These are phyloP conservation scores for Tolypocladium pustulatum DNA, from an alignment of 2,329 filamentous ascomycete species.

Conservation along the genomic window DNA sequence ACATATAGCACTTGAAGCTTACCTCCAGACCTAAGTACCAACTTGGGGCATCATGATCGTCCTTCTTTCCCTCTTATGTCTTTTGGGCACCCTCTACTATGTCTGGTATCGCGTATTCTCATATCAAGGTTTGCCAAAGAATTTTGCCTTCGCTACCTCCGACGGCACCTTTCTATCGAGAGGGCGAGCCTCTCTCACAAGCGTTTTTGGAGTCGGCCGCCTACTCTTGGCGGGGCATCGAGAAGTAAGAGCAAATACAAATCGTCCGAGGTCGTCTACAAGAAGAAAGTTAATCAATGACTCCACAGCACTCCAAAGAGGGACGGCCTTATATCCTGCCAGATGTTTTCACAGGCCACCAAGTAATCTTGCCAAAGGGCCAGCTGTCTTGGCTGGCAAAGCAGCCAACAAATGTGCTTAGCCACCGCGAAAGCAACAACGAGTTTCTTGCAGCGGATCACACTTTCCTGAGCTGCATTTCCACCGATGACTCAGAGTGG, in stretches of 20 bases:
- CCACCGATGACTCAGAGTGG: not conserved
- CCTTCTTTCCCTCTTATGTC: not conserved
- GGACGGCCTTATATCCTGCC: not conserved
- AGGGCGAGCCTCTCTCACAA: not conserved
- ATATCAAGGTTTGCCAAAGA: not conserved
- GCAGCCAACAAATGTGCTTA: not conserved
- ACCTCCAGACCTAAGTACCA: not conserved
- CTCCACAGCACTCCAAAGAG: not conserved
- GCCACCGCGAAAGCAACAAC: not conserved
- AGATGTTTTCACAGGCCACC: not conserved
- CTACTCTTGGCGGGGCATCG: not conserved
- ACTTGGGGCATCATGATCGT: not conserved
- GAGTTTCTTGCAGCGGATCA: not conserved
- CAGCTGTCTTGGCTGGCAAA: not conserved
- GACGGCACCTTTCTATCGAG: not conserved
- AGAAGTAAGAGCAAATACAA: not conserved
- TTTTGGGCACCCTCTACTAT: not conserved
- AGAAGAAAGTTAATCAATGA: not conserved
- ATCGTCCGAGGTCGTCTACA: too few relatives aligned
- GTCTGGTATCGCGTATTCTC: not conserved
- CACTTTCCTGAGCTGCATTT: not conserved
- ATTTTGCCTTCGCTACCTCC: not conserved
- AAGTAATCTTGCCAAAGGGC: not conserved
- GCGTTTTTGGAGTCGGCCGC: not conserved
- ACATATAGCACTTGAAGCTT: too few relatives aligned